Percentiles rank a stretch among this genome's conserved stretches.
These are phyloP conservation scores for Biancaea sappan DNA, from an alignment of 306 rosid species.

Conservation along the genomic window DNA sequence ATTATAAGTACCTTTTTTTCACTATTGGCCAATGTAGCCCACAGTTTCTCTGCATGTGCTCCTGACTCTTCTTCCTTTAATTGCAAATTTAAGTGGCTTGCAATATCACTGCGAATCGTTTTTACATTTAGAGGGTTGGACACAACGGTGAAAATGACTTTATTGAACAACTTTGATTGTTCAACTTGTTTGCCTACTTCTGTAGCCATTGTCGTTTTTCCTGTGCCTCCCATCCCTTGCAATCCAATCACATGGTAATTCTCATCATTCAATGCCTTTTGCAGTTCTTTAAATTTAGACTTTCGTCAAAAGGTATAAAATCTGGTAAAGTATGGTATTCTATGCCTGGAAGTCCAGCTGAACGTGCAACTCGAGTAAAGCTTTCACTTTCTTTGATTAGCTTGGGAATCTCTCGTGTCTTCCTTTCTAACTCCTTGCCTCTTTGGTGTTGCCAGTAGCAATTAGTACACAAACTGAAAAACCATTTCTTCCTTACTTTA, in stretches of 20 bases:
- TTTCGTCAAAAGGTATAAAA: slow-evolving; percentile 14
- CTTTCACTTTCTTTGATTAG: not conserved
- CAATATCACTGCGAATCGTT: slow-evolving; percentile 21
- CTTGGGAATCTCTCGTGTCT: not conserved
- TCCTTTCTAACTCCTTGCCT: not conserved
- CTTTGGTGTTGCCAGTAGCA: not conserved
- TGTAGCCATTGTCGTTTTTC: slow-evolving; percentile 29
- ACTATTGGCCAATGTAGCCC: not conserved
- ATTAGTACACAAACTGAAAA: slow-evolving; percentile 4
- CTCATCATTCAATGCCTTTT: slow-evolving; percentile 19
- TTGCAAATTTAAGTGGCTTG: slow-evolving; percentile 4
- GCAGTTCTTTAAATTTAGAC: not conserved
- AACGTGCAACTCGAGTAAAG: not conserved
- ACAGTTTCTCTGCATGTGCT: not conserved
- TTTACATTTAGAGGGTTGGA: not conserved
- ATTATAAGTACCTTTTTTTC: slow-evolving; percentile 28
- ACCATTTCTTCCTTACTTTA: not conserved
- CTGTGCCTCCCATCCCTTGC: slow-evolving; percentile 30
- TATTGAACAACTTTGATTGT: slow-evolving; percentile 10
- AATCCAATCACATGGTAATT: not conserved
- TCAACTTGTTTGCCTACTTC: slow-evolving; percentile 1
- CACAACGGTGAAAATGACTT: slow-evolving; percentile 16
- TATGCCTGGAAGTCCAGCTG: slow-evolving; percentile 21
- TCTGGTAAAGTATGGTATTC: slow-evolving; percentile 2
- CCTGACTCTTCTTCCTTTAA: not conserved